Conservation (phyloP, 1,284 basidiomycete species). For the Termitomyces sp. region DNA sequence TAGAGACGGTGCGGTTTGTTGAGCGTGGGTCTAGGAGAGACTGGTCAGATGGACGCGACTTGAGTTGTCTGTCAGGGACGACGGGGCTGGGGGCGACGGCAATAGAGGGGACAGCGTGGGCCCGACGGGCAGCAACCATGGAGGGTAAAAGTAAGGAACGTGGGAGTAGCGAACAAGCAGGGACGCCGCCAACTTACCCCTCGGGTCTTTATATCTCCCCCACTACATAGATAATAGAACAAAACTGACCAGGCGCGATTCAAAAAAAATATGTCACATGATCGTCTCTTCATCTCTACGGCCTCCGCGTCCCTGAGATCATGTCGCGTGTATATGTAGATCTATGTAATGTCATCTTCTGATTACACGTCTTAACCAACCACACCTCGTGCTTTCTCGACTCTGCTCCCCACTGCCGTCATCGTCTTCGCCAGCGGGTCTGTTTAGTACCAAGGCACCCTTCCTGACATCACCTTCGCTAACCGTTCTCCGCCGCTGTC, state of each 20-base stretch:
- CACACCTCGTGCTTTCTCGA: slow-evolving; percentile 28
- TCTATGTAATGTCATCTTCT: background rate
- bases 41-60: slow-evolving; percentile 36
- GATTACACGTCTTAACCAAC: slow-evolving; percentile 31
- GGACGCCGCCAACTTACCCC: background rate
- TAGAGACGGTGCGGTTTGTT: slow-evolving; percentile 5
- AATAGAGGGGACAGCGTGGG: slow-evolving; percentile 10
- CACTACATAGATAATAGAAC: too few species aligned
- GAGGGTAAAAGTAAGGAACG: background rate
- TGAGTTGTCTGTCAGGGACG: slow-evolving; percentile 29
- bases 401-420: background rate
- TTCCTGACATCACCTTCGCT: slow-evolving; percentile 43
- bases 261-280: slow-evolving; percentile 8
- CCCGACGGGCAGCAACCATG: slow-evolving; percentile 24
- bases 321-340: background rate
- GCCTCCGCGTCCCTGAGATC: slow-evolving; percentile 1
- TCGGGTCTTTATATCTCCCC: background rate
- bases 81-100: slow-evolving; percentile 27
- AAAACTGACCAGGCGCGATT: background rate
- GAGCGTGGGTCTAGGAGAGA: slow-evolving; percentile 28
- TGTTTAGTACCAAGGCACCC: slow-evolving; percentile 13
- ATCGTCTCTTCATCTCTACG: background rate
- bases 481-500: slow-evolving; percentile 36
- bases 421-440: slow-evolving; percentile 1
- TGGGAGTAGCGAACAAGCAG: background rate